phyloP scores from a whole-genome alignment of 371 early-diverging fungal genomes.

The Mucor lusitanicus region DNA sequence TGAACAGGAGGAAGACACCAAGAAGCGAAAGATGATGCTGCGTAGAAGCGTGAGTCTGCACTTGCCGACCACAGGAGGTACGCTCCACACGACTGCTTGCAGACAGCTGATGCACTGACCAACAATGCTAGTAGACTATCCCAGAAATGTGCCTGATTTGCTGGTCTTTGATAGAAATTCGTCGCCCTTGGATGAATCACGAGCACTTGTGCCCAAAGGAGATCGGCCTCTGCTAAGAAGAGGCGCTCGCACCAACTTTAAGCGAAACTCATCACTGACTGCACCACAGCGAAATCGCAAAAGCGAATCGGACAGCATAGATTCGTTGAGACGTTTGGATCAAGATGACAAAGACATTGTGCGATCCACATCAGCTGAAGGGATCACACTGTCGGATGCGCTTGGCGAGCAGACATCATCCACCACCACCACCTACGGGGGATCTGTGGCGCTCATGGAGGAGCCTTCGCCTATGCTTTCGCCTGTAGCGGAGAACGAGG shows the following conservation, averaged over 20 bases:
- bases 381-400: not conserved
- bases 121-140: not conserved
- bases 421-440: too few species aligned
- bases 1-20: not conserved
- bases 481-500: conserved; percentile 5
- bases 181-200: conserved; percentile 49
- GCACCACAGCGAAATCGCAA: conserved; percentile 7
- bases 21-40: conserved; percentile 26
- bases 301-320: conserved; percentile 17
- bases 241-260: conserved; percentile 56
- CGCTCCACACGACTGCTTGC: not conserved
- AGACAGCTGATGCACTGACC: not conserved
- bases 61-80: conserved; percentile 43
- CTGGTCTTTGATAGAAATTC: conserved; percentile 54
- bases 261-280: conserved; percentile 41
- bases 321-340: not conserved
- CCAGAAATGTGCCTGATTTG: conserved; percentile 35
- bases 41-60: conserved; percentile 53
- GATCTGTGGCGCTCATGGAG: not conserved
- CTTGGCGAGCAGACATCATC: not conserved
- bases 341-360: not conserved
- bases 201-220: conserved; percentile 48
- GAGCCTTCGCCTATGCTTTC: conserved; percentile 2
- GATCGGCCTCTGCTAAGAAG: conserved; percentile 50
- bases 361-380: not conserved